These are phyloP conservation scores for Tetramitus jugosus DNA, from an alignment of 208 protist species.

Conservation along the genomic window DNA sequence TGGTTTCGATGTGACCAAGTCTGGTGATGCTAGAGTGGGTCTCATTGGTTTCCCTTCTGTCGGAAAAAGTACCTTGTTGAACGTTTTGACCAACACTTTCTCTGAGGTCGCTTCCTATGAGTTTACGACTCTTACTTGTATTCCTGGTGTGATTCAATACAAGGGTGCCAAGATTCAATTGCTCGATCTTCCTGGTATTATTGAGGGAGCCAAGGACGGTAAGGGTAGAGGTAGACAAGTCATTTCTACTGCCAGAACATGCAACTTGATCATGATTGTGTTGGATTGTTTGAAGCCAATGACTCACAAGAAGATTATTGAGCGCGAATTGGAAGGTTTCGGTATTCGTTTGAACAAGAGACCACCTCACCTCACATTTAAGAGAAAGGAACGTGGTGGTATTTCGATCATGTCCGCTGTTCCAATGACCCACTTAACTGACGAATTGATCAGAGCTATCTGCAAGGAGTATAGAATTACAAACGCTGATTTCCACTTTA, in stretches of 20 bases:
- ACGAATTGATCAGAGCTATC: conserved; percentile 81
- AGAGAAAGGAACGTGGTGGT: conserved; percentile 77
- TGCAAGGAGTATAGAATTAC: conserved; percentile 86
- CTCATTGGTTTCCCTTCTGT: conserved; percentile 96
- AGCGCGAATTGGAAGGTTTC: conserved; percentile 95
- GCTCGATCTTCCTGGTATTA: conserved; percentile 94
- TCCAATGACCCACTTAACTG: conserved; percentile 68
- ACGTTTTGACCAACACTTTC: conserved; percentile 89
- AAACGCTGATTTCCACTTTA: conserved; percentile 87
- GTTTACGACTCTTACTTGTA: conserved; percentile 97
- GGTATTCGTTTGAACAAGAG: conserved; percentile 95
- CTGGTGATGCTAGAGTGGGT: conserved; percentile 53
- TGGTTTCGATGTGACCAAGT: conserved; percentile 96
- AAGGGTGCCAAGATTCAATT: conserved; percentile 88
- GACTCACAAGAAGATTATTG: conserved; percentile 84
- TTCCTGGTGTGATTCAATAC: conserved; percentile 87
- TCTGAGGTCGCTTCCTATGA: conserved; percentile 96
- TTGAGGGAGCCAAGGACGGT: conserved; percentile 97
- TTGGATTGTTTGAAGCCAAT: conserved; percentile 94
- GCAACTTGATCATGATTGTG: conserved; percentile 94
- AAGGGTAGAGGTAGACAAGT: conserved; percentile 97
- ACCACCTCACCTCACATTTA: conserved; percentile 89
- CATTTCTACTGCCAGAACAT: conserved; percentile 89
- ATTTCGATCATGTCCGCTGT: conserved; percentile 74
- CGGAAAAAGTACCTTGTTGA: conserved; percentile 93